A percentile compares a stretch with the other conserved stretches of the same genome.
Conservation (phyloP, 179 eudicot genomes). For the Camellia oleifera region DNA sequence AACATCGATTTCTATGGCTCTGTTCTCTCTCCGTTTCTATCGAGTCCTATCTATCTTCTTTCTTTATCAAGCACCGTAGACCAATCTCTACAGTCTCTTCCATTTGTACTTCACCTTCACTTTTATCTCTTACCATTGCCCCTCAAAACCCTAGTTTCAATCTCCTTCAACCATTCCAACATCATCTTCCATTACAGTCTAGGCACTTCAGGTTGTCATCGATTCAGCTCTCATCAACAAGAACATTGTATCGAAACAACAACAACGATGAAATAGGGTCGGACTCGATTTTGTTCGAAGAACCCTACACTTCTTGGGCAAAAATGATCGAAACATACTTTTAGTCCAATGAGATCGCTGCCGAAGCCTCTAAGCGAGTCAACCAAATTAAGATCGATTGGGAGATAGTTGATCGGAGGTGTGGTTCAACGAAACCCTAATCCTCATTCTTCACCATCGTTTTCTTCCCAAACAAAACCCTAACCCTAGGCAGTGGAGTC, state of each 20-base stretch:
- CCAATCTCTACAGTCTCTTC: neutral
- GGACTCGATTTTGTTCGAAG: constrained; percentile 65
- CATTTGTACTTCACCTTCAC: neutral
- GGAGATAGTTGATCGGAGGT: too few species aligned
- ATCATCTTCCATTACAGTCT: neutral
- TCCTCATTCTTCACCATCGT: too few species aligned
- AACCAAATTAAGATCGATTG: too few species aligned
- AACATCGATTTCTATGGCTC: constrained; percentile 23
- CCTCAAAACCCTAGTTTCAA: neutral
- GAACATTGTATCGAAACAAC: neutral
- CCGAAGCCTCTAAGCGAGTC: too few species aligned
- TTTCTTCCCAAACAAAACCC: too few species aligned
- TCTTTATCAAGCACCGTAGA: constrained; percentile 17
- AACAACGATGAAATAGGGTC: constrained; percentile 51
- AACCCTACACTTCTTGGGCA: constrained; percentile 53
- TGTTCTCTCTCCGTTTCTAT: constrained; percentile 34
- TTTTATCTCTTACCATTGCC: neutral
- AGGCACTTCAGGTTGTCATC: constrained; percentile 14
- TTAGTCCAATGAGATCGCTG: constrained; percentile 28
- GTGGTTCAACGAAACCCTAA: too few species aligned
- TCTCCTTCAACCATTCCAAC: neutral
- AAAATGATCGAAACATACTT: constrained; percentile 81
- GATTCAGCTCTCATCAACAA: neutral
- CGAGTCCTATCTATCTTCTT: constrained; percentile 32
- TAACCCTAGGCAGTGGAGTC: too few species aligned